Evolutionary conservation across 208 protist species (phyloP), one percentile per base, ranked within the genome.

Genomic region (Wallacemonas collosoma): DNA sequence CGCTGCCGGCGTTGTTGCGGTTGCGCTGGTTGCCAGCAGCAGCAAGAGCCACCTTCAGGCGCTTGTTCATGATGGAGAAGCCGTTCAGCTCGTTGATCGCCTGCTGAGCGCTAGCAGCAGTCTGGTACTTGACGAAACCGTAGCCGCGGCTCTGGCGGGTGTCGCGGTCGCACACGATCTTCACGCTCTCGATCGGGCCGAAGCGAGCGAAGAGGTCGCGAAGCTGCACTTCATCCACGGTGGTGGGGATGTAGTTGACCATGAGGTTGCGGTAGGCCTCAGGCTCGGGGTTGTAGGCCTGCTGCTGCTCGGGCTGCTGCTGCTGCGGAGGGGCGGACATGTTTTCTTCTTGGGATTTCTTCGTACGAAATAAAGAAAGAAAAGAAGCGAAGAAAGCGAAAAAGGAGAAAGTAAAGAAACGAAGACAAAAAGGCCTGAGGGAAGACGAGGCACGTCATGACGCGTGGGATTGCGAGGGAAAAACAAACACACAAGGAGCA

Each of bases 91-190:
- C 74, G 66, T 56, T 62, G 67, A 64, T 72, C 43, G 56, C 93
- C 80, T 87, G 80, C 73, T 93, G 81, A 41, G 93, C 90, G 75
- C 81, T 89, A 53, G 82, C 74, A 12, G 80, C 81, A 26, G 76
- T 83, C 74, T 87, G 79, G 76, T 91, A 97, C 85, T 95, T 95
- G 72, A 97, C 90, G 73, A 97, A 97, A 60, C 90, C 90, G 79
- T 94, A 97, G 68, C 93, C 93, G 67, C 89, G 87, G 79, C 89
- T 95, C 80, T 93, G 83, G 72, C 82, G 73, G 17, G 77, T 87
- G n/a, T 83, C 75, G 75, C 78, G 84, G 73, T 93, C 86, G 72
- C 77, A 90, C 40, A 93, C 87, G 60, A 93, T 91, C 70, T 95
- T 92, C 9, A 93, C 84, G 44, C 79, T 86, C 71, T 95, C 86